phyloP scores from a whole-genome alignment of 1,284 basidiomycete genomes.

The Earliella scabrosa region DNA sequence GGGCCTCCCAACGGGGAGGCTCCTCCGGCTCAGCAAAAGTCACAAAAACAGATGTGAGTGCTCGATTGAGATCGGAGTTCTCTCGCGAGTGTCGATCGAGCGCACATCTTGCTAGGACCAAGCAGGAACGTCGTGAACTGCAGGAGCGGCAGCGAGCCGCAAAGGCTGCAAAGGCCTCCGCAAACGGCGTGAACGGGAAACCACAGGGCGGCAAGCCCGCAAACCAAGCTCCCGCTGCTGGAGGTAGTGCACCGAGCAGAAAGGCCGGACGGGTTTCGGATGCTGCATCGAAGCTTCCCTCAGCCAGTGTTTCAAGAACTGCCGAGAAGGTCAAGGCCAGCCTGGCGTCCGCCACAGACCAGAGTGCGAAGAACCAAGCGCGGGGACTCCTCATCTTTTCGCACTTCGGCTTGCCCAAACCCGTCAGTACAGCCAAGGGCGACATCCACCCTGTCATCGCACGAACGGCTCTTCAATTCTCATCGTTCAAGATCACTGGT shows the following conservation, averaged over 20 bases:
- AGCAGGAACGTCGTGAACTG: constrained; percentile 78
- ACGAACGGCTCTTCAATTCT: constrained; percentile 80
- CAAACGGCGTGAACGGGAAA: constrained; percentile 26
- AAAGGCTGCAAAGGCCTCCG: constrained; percentile 49
- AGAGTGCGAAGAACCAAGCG: constrained; percentile 27
- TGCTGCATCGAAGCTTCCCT: constrained; percentile 20
- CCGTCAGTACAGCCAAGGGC: constrained; percentile 64
- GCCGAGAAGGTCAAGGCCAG: constrained; percentile 28
- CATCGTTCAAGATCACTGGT: constrained; percentile 85
- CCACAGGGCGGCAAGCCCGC: constrained; percentile 11
- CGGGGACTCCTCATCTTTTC: constrained; percentile 79
- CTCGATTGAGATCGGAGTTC: constrained; percentile 13
- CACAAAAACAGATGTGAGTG: constrained; percentile 52
- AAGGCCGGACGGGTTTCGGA: constrained; percentile 23
- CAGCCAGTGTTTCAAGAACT: constrained; percentile 17
- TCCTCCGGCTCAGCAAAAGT: constrained; percentile 36
- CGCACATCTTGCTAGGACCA: constrained; percentile 56
- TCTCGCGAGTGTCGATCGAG: constrained; percentile 1
- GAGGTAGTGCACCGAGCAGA: constrained; percentile 23
- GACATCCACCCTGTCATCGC: constrained; percentile 84
- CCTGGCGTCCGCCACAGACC: constrained; percentile 14
- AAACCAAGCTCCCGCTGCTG: constrained; percentile 6
- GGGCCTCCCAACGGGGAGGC: constrained; percentile 26
- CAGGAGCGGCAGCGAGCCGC: constrained; percentile 83
- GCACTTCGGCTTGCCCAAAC: constrained; percentile 79